These are phyloP conservation scores for Sugiyamaella americana DNA, from an alignment of 805 yeast genomes.

Conservation along the genomic window DNA sequence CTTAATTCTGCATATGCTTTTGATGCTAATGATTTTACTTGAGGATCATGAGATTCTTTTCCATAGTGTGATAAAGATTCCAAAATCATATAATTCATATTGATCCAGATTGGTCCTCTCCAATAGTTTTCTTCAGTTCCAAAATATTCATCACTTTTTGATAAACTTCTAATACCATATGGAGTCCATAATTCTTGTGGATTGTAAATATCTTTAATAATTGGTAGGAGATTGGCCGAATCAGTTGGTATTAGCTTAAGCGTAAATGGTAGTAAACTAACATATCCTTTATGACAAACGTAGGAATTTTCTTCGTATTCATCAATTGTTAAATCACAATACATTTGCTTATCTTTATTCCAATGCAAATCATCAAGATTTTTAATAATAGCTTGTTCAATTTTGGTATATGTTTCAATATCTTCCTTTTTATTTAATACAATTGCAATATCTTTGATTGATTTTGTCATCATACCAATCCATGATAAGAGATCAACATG, in stretches of 20 bases:
- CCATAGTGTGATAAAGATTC: slow-evolving; percentile 61
- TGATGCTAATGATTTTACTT: slow-evolving; percentile 37
- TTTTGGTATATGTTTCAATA: slow-evolving; percentile 43
- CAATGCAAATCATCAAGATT: slow-evolving; percentile 78
- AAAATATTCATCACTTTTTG: slow-evolving; percentile 58
- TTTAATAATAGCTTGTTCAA: slow-evolving; percentile 49
- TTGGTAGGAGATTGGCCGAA: slow-evolving; percentile 42
- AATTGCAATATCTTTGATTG: slow-evolving; percentile 69
- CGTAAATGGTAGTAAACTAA: slow-evolving; percentile 78
- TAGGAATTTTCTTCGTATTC: slow-evolving; percentile 57
- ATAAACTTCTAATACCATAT: slow-evolving; percentile 76
- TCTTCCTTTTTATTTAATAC: slow-evolving; percentile 57
- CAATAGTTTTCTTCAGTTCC: slow-evolving; percentile 87
- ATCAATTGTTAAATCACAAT: slow-evolving; percentile 79
- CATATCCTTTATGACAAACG: slow-evolving; percentile 88
- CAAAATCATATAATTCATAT: slow-evolving; percentile 76
- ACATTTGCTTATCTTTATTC: slow-evolving; percentile 58
- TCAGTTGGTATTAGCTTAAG: slow-evolving; percentile 53
- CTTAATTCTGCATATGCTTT: slow-evolving; percentile 56
- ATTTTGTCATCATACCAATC: slow-evolving; percentile 88
- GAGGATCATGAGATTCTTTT: slow-evolving; percentile 29
- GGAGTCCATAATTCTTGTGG: slow-evolving; percentile 70
- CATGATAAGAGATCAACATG: slow-evolving; percentile 86
- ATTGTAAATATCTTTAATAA: slow-evolving; percentile 56
- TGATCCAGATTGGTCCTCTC: slow-evolving; percentile 93